Evolutionary conservation across 108 stramenopile genomes (phyloP).

Genomic region (Phaeodactylum tricornutum): DNA sequence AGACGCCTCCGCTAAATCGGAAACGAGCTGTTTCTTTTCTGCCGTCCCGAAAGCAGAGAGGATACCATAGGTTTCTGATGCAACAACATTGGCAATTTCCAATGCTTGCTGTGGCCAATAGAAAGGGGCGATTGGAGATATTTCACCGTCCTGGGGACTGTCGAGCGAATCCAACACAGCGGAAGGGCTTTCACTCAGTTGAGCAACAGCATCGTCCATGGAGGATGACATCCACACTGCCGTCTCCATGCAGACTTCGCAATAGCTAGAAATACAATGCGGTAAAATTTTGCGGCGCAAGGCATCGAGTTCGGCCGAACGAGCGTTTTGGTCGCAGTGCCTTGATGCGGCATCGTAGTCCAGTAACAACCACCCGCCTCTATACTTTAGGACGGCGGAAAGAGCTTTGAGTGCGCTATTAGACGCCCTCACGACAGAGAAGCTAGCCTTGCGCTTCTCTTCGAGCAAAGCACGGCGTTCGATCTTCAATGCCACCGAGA

Average conservation of each 20-base stretch:
- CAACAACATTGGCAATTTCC: conserved; percentile 42
- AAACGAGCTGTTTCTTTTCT: background rate
- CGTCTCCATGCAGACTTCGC: conserved; percentile 56
- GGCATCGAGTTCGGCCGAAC: conserved; percentile 18
- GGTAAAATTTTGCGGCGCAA: conserved; percentile 41
- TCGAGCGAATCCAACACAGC: conserved; percentile 20
- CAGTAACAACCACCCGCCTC: conserved; percentile 57
- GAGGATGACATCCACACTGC: conserved; percentile 55
- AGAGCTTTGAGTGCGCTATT: conserved; percentile 31
- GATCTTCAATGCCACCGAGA: conserved; percentile 32
- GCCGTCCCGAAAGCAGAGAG: conserved; percentile 21
- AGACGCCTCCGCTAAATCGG: background rate
- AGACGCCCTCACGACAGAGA: conserved; percentile 8
- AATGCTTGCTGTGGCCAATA: conserved; percentile 57
- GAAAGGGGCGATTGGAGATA: conserved; percentile 31
- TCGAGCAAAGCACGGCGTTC: conserved; percentile 30
- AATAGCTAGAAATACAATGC: conserved; percentile 38
- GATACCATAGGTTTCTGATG: conserved; percentile 46
- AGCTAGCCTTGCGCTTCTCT: conserved; percentile 8
- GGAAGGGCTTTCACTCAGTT: conserved; percentile 8
- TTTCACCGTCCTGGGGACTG: conserved; percentile 2
- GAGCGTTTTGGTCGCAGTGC: background rate
- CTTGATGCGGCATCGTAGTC: conserved; percentile 11
- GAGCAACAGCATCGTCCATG: conserved; percentile 32
- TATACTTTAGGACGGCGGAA: conserved; percentile 40